phyloP scores from a whole-genome alignment of 139 green algal species.

The Chlamydomonas sphaeroides region DNA sequence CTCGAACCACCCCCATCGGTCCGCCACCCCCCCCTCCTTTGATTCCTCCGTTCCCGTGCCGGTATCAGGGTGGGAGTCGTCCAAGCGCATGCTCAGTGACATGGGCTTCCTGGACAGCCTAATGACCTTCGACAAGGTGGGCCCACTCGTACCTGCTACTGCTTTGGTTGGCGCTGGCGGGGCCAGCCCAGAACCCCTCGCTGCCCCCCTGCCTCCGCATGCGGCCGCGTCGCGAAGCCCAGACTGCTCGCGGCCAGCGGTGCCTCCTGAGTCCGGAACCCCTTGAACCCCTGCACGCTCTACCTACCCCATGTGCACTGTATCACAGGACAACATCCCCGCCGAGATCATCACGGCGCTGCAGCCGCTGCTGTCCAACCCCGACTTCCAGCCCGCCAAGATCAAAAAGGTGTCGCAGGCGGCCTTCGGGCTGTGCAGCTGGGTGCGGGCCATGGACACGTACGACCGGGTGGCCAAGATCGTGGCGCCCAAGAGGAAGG shows the following conservation, averaged over 20 bases:
- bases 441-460: slow-evolving; percentile 83
- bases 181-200: too few species aligned
- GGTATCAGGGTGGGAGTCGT: slow-evolving; percentile 84
- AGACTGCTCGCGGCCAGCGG: too few species aligned
- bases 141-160: too few species aligned
- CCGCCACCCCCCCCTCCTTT: too few species aligned
- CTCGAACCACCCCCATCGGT: too few species aligned
- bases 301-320: too few species aligned
- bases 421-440: slow-evolving; percentile 79
- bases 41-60: too few species aligned
- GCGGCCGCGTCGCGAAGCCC: too few species aligned
- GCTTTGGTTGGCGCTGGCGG: too few species aligned
- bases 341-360: slow-evolving; percentile 46
- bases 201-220: too few species aligned
- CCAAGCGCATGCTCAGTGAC: slow-evolving; percentile 71
- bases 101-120: slow-evolving; percentile 77
- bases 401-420: slow-evolving; percentile 77
- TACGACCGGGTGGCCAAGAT: slow-evolving; percentile 80
- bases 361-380: slow-evolving; percentile 46
- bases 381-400: slow-evolving; percentile 73
- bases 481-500: slow-evolving; percentile 74
- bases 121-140: slow-evolving; percentile 78
- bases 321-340: slow-evolving; percentile 70
- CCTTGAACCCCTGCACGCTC: too few species aligned
- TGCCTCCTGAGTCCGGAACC: too few species aligned